phyloP scores from a whole-genome alignment of 2,329 filamentous ascomycete species.

The Trichoderma semiorbis region DNA sequence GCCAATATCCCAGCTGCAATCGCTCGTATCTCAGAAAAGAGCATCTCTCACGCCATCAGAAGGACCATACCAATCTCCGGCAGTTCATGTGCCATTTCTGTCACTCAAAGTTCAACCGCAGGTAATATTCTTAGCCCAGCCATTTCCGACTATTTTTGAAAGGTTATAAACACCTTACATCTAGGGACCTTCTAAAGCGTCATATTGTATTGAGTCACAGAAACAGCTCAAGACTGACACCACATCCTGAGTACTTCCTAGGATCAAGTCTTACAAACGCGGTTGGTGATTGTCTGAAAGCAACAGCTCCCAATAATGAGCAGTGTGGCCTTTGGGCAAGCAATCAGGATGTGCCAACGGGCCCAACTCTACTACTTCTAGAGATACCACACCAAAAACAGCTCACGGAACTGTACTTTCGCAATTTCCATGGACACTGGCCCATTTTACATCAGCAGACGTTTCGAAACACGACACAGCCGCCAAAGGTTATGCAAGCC shows the following conservation, averaged over 20 bases:
- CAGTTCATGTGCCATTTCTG: neutral
- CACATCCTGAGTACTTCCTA: neutral
- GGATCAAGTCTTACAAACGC: neutral
- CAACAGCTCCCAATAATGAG: neutral
- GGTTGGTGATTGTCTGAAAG: neutral
- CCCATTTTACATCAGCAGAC: neutral
- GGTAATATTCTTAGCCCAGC: neutral
- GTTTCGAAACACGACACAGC: neutral
- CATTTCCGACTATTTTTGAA: neutral
- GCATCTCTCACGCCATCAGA: neutral
- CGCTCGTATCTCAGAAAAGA: neutral
- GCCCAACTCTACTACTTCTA: neutral
- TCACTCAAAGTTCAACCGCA: neutral
- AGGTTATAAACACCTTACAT: neutral
- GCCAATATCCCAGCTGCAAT: neutral
- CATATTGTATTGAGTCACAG: neutral
- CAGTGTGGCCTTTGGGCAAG: neutral
- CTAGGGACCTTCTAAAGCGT: neutral
- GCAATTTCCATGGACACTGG: neutral
- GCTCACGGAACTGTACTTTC: neutral
- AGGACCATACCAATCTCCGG: neutral
- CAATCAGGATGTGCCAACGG: neutral
- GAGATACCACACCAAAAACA: neutral
- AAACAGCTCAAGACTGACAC: neutral
- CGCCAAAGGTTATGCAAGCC: neutral